Base-by-base conservation (phyloP, 495 filamentous ascomycete genomes). In the Hypoxylon intermedium region DNA sequence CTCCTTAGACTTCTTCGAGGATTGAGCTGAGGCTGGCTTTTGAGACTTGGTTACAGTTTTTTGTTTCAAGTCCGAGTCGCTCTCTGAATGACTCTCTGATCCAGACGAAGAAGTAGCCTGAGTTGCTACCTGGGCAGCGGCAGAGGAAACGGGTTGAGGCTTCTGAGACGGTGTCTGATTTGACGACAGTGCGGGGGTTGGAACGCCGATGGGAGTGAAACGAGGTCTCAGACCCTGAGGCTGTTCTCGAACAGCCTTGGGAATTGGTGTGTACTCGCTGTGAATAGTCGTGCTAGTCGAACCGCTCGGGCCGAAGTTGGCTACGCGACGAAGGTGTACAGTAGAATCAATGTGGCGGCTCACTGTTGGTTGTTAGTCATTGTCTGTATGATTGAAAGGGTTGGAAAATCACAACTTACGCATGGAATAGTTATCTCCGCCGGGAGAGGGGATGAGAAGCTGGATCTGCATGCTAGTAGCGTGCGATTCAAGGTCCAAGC, bases 221-320 rank as follows among this genome's bases (percentile, higher is more conserved):
- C 79, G 76, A 40, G 68, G 60, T 63, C 65, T 77, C 21, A 81
- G 67, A n/a, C 72, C 74, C 46, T 74, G 65, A 18, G 79, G 79
- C 46, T 81, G 79, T n/a, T 72, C 63, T 16, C 79, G 71, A 26
- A 76, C 62, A 9, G 70, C 37, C 16, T 67, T 75, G 0, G 68
- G 45, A 5, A 68, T 49, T 0, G 71, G 54, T 11, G 59, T 42
- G 7, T 72, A 58, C 7, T 58, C 31, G 1, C 71, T 44, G 21
- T 70, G 58, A 12, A 56, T 60, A 31, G 63, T 59, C 9, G 61
- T 58, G 15, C 60, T 54, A 26, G 55, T 51, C 18, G 68, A 59
- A 13, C 53, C 65, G 20, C 67, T 68, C 1, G 68, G 69, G 6
- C 66, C 67, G 30, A 79, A 74, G n/a, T 71, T 76, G 5, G 72